Evolutionary conservation across 2,329 filamentous ascomycete genomes (phyloP), one percentile per base, ranked within the genome.

Genomic region (Periconia digitata): DNA sequence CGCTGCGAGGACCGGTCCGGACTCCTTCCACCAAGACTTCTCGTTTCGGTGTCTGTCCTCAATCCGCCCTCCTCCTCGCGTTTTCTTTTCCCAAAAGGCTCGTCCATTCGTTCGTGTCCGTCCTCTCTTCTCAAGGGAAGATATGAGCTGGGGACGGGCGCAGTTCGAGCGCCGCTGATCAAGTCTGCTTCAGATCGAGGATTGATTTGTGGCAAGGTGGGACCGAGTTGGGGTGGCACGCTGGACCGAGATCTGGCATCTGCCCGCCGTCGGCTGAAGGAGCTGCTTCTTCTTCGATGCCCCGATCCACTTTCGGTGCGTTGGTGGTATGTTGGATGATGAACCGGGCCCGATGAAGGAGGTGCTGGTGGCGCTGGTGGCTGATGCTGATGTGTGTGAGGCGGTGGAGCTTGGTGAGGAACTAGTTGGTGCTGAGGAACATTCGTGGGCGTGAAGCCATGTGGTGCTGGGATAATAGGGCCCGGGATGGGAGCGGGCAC

Each of bases 401-500:
- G 52, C 45, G 51, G 60, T 23, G 49, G 52, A 7, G 57, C 50
- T 39, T 61, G 62, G 40, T 59, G 64, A 32, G 59, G 61, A 51
- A 70, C 55, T 15, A 67, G 32, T 59, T 73, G 60, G 54, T 67
- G 60, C 12, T 10, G 27, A 40, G 38, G 38, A 50, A 72, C 66
- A 50, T 75, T 66, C 48, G 73, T 60, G 51, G 73, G 58, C 51
- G 67, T 70, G 49, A 70, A 69, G 67, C 59, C 62, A 41, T 67
- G 68, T 22, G 58, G 43, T 37, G 58, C 37, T 29, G 44, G 48
- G 21, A 51, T 51, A 6, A 45, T 43, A 7, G 38, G 38, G 7
- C 48, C 48, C 8, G 44, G 37, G 15, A 44, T 32, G 8, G 58
- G 55, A 12, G 59, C 60, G n/a, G 62, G 66, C 32, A 56, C 47